phyloP scores from a whole-genome alignment of 805 yeast species.

The Schwanniomyces yamadae region DNA sequence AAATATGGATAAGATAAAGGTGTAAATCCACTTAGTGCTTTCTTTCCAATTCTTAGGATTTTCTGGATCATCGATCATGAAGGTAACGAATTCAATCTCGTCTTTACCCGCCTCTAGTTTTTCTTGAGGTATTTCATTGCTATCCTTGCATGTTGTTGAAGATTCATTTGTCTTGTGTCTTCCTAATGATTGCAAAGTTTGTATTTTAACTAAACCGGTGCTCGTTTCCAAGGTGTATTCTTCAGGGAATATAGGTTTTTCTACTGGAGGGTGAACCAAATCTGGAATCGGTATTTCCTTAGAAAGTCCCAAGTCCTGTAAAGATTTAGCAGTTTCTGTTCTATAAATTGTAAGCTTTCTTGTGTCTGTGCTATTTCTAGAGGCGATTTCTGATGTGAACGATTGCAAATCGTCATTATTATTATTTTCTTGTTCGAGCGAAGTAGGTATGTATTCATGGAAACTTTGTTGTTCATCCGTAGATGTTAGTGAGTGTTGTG shows the following conservation, averaged over 20 bases:
- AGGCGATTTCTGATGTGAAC: constrained; percentile 29
- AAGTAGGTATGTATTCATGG: no score
- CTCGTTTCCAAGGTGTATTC: constrained; percentile 86
- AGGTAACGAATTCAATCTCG: constrained; percentile 83
- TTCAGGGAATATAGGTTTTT: constrained; percentile 83
- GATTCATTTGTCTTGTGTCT: constrained; percentile 33
- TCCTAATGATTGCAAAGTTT: constrained; percentile 67
- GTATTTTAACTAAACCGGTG: constrained; percentile 83
- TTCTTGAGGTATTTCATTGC: constrained; percentile 13
- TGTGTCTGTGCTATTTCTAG: constrained; percentile 3
- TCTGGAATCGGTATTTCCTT: constrained; percentile 55
- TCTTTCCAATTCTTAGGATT: constrained; percentile 87
- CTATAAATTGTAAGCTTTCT: constrained; percentile 41
- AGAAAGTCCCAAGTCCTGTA: constrained; percentile 61
- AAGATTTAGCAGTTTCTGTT: constrained; percentile 74
- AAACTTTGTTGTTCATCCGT: no score
- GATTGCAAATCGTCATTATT: constrained; percentile 40
- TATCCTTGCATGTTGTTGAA: constrained; percentile 1
- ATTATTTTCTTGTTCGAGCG: background rate
- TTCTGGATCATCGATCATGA: constrained; percentile 73
- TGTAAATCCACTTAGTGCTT: constrained; percentile 58
- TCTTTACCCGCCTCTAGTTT: constrained; percentile 18
- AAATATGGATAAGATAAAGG: constrained; percentile 63
- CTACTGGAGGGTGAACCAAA: constrained; percentile 43
- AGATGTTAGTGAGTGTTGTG: no score